Base-by-base conservation (phyloP, 768 basidiomycete genomes). In the Astraeus odoratus region DNA sequence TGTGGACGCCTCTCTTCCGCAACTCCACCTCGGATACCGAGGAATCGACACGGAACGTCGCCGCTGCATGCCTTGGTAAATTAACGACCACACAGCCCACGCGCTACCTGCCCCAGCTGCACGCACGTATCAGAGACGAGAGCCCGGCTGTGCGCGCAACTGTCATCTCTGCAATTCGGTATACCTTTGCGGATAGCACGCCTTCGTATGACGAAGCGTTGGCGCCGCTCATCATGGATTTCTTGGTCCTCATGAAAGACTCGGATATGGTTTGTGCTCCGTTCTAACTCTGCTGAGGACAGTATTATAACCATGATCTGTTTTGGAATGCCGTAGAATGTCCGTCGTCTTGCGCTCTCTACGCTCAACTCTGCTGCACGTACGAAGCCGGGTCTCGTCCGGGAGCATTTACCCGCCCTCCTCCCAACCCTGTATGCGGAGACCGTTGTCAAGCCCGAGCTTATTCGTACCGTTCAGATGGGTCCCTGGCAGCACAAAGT, bases 401-500 rank as follows among this genome's bases (percentile, higher is more conserved):
- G 86, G 27, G 91, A 94, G 13, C 89, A 95, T 53, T 72, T 98
- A 20, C 61, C 72, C 8, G 59, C 74, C 0, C 73, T 99, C 4
- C 70, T 96, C 38, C 92, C 93, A 1, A 77, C 75, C 45, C 70
- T 99, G 22, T 97, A 96, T 66, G 73, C 78, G 29, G 91, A 97
- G 67, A 96, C 94, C 0, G 59, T 74, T 29, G 67, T 93, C 59
- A 91, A 89, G 51, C 73, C 77, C 2, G 75, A 82, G 2, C 79
- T 93, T 47, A 83, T 95, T 57, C 81, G 87, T 24, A 89, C 86
- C 1, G 92, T 96, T 10, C 89, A 92, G 59, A 96, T 96, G 93
- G 92, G 93, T 18, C 92, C 93, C 2, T 96, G 92, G 92, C 88
- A 85, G 22, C 91, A 95, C 67, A 92, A 88, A 61, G 90, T 96